Percentiles rank a stretch among this genome's conserved stretches.
Conservation (phyloP, 495 filamentous ascomycete species). For the Daldinia decipiens region DNA sequence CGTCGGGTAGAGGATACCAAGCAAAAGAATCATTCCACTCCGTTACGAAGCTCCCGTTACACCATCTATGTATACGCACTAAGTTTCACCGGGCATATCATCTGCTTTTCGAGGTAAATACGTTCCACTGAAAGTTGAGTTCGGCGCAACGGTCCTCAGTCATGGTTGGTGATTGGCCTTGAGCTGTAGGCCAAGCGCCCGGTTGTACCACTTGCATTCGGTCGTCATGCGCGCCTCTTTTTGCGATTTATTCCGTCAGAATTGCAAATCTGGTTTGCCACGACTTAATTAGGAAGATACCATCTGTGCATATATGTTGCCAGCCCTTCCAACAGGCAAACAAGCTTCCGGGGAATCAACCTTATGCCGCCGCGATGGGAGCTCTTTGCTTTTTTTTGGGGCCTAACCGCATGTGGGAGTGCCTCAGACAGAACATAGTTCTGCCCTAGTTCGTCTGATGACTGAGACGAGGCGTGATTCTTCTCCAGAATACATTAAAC, state of each 20-base stretch:
- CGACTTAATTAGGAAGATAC: slow-evolving; percentile 16
- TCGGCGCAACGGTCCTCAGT: slow-evolving; percentile 8
- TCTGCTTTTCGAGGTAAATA: slow-evolving; percentile 23
- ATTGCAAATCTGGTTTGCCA: slow-evolving; percentile 38
- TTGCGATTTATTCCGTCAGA: slow-evolving; percentile 44
- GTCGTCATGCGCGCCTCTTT: slow-evolving; percentile 28
- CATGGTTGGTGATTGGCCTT: slow-evolving; percentile 17
- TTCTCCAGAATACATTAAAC: slow-evolving; percentile 1
- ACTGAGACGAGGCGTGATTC: neutral
- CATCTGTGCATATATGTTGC: slow-evolving; percentile 24
- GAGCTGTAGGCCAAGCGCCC: slow-evolving; percentile 24
- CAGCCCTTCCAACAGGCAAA: slow-evolving; percentile 22
- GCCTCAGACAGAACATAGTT: slow-evolving; percentile 1
- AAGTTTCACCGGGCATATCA: slow-evolving; percentile 27
- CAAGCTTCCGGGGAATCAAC: slow-evolving; percentile 38
- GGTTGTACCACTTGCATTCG: slow-evolving; percentile 22
- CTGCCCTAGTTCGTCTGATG: neutral
- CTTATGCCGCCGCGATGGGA: slow-evolving; percentile 22
- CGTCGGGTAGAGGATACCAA: slow-evolving; percentile 23
- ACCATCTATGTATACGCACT: slow-evolving; percentile 14
- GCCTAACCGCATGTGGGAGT: slow-evolving; percentile 22
- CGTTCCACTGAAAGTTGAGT: slow-evolving; percentile 25
- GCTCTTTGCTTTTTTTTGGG: slow-evolving; percentile 7
- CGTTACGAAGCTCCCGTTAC: slow-evolving; percentile 19
- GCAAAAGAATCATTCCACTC: slow-evolving; percentile 22